Percentiles rank a stretch among this genome's conserved stretches.
These are phyloP conservation scores for Cyclostephanos tholiformis DNA, from an alignment of 108 stramenopile species.

Conservation along the genomic window DNA sequence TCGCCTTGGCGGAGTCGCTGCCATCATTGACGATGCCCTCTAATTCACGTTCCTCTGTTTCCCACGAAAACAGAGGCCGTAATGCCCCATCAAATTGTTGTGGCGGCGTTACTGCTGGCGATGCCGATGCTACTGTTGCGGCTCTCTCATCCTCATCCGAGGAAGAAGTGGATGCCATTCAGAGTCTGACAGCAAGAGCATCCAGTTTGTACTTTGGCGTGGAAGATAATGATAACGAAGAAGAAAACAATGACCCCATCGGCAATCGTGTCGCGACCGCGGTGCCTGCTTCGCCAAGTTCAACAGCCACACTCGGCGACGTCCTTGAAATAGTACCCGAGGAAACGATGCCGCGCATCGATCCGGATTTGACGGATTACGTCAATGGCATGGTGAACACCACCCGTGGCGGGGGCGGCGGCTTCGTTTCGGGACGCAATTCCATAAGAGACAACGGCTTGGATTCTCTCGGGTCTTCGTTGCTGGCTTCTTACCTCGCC, in stretches of 20 bases:
- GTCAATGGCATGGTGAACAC: slow-evolving; percentile 81
- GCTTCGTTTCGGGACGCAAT: slow-evolving; percentile 21
- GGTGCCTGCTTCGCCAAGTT: slow-evolving; percentile 2
- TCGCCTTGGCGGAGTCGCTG: slow-evolving; percentile 67
- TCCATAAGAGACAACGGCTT: slow-evolving; percentile 12
- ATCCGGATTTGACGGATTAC: slow-evolving; percentile 82
- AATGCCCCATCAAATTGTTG: neutral
- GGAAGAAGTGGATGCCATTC: slow-evolving; percentile 20
- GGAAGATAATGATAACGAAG: slow-evolving; percentile 28
- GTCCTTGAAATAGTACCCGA: slow-evolving; percentile 8
- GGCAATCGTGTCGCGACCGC: neutral
- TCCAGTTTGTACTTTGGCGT: slow-evolving; percentile 52
- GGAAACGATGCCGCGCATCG: slow-evolving; percentile 30
- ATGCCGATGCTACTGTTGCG: neutral
- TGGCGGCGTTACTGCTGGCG: neutral
- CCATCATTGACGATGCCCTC: slow-evolving; percentile 11
- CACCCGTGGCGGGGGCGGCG: slow-evolving; percentile 61
- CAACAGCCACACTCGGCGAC: neutral
- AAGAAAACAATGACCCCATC: neutral
- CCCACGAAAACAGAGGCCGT: neutral
- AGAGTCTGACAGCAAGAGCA: slow-evolving; percentile 40
- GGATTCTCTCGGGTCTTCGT: slow-evolving; percentile 34
- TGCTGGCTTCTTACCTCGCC: slow-evolving; percentile 44
- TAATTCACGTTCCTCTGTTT: neutral
- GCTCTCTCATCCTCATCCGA: neutral